phyloP scores from a whole-genome alignment of 23 red algal genomes.

The Gracilaria domingensis region DNA sequence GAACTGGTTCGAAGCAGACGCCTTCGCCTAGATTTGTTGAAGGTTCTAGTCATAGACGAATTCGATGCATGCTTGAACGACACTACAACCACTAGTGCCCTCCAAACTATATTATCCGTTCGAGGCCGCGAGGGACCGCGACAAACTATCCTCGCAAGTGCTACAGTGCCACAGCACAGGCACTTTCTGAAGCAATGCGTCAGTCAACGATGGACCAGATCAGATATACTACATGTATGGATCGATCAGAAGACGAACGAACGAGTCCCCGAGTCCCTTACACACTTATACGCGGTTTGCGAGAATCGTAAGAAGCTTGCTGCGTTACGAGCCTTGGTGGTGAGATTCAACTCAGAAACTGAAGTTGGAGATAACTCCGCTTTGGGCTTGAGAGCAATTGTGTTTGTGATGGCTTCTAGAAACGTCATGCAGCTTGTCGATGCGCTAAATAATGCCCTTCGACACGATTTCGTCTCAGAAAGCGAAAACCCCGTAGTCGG shows the following conservation, averaged over 20 bases:
- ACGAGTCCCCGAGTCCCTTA: slow-evolving; percentile 58
- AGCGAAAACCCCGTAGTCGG: slow-evolving; percentile 39
- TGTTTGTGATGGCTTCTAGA: slow-evolving; percentile 78
- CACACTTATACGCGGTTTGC: slow-evolving; percentile 70
- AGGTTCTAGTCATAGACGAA: slow-evolving; percentile 89
- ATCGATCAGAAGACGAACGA: slow-evolving; percentile 54
- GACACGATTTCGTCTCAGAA: slow-evolving; percentile 22
- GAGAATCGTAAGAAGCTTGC: slow-evolving; percentile 73
- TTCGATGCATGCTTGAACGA: slow-evolving; percentile 84
- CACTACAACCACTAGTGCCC: slow-evolving; percentile 46
- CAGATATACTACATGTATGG: slow-evolving; percentile 79
- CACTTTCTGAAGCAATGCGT: slow-evolving; percentile 93
- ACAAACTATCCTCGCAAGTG: slow-evolving; percentile 92
- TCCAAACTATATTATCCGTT: slow-evolving; percentile 71
- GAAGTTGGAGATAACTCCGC: background rate
- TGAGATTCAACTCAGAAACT: slow-evolving; percentile 41
- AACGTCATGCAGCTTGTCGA: slow-evolving; percentile 60
- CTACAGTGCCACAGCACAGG: slow-evolving; percentile 93
- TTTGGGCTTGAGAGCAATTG: slow-evolving; percentile 57
- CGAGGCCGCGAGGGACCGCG: slow-evolving; percentile 48
- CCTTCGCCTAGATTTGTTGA: slow-evolving; percentile 75
- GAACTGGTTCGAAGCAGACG: slow-evolving; percentile 62
- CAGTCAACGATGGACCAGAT: slow-evolving; percentile 82
- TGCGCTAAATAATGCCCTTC: slow-evolving; percentile 59
- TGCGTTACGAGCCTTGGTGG: slow-evolving; percentile 68